Base-by-base conservation (phyloP, 2,329 filamentous ascomycete genomes). In the Calonectria naviculata region DNA sequence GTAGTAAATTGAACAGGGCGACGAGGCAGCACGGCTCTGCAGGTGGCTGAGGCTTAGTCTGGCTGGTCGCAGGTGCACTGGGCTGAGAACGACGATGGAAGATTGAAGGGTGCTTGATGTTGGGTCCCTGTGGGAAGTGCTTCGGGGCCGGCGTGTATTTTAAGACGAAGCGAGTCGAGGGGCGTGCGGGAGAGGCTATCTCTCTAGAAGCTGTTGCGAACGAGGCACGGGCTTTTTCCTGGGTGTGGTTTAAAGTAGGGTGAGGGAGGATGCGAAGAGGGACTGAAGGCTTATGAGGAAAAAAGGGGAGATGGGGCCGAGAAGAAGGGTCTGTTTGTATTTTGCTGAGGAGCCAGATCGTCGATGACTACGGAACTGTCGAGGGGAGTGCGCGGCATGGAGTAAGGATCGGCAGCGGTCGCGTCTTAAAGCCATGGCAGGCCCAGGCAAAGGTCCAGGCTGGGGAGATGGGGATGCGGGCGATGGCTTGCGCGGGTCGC, bases 1-100 rank as follows among this genome's bases (percentile, higher is more conserved):
- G 68, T 58, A 62, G 62, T 67, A 72, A 71, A 71, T 68, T 65
- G 66, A 75, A 54, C 71, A 76, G 74, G 73, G 73, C 73, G 71
- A 75, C 24, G 65, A 68, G 54, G 68, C 67, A 70, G 69, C 72
- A 74, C 70, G 70, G 74, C 64, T 74, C 73, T 74, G 66, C 61
- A 75, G 73, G 73, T 76, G 76, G 76, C 75, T 78, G 75, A 78
- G 75, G 74, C 76, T 78, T 78, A 78, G 73, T 74, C 70, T 52
- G 70, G 70, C 72, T 70, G 70, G 71, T 68, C 71, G 75, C 63
- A 72, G 76, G 63, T 68, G 58, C 29, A 52, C 71, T 71, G 67
- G 65, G 73, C 69, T 73, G 71, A 72, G 68, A 62, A 49, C 34
- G 46, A 62, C 46, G 60, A 67, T 71, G 54, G 58, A 66, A 70